These are phyloP conservation scores for Leptographium galeiforme DNA, from an alignment of 2,329 filamentous ascomycete species.

Conservation along the genomic window DNA sequence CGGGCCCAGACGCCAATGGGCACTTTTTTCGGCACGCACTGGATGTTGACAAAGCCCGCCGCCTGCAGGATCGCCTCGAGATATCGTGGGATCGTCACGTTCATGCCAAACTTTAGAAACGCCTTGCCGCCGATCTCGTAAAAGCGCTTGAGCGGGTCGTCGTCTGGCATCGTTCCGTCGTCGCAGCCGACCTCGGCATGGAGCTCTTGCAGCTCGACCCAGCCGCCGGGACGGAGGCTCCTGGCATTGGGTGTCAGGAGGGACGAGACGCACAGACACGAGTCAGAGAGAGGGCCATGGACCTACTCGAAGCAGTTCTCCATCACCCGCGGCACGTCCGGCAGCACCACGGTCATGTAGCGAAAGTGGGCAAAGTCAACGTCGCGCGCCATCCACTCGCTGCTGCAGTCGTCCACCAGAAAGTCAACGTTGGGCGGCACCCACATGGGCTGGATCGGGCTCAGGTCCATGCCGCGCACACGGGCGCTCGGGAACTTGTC, in stretches of 20 bases:
- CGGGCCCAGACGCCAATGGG: constrained; percentile 31
- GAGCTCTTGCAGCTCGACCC: constrained; percentile 39
- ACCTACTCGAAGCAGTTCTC: constrained; percentile 5
- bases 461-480: constrained; percentile 22
- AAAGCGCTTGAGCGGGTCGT: constrained; percentile 23
- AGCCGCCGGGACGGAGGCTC: constrained; percentile 33
- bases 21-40: constrained; percentile 26
- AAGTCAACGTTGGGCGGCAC: constrained; percentile 64
- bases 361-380: constrained; percentile 42
- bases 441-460: constrained; percentile 34
- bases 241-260: constrained; percentile 14
- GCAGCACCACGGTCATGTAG: constrained; percentile 33
- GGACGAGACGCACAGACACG: neutral
- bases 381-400: constrained; percentile 1
- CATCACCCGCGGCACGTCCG: constrained; percentile 30
- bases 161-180: constrained; percentile 22
- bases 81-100: constrained; percentile 19
- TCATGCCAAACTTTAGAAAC: constrained; percentile 22
- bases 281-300: neutral
- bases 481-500: constrained; percentile 5
- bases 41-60: constrained; percentile 30
- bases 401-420: constrained; percentile 46
- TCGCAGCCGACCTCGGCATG: constrained; percentile 14
- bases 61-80: constrained; percentile 21
- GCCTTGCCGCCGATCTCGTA: constrained; percentile 15